Conservation (phyloP, 2,329 filamentous ascomycete genomes). For the Verticillium isaacii region DNA sequence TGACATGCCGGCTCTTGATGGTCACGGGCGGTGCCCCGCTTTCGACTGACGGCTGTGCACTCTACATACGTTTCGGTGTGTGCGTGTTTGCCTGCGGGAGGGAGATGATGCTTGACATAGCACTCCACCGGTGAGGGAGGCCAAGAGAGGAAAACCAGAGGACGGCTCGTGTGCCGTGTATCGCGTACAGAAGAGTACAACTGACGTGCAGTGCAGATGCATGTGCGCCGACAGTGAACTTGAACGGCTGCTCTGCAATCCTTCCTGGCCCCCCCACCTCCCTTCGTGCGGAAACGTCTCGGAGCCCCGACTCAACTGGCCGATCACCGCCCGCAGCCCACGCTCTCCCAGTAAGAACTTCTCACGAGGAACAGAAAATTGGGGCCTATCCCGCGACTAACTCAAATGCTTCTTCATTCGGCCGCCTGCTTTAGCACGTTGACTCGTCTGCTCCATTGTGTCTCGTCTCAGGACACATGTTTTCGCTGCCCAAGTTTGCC, state of each 20-base stretch:
- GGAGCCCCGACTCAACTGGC: background rate
- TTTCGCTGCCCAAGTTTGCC: background rate
- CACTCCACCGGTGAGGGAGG: background rate
- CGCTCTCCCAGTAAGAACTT: background rate
- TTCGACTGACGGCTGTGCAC: too few relatives aligned
- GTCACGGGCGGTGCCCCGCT: too few relatives aligned
- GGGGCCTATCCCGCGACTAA: background rate
- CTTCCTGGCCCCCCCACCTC: background rate
- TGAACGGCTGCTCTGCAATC: too few relatives aligned
- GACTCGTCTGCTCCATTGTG: background rate
- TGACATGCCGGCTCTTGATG: background rate
- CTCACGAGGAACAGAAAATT: background rate
- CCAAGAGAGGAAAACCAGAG: background rate
- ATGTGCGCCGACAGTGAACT: background rate
- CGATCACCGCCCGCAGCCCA: background rate
- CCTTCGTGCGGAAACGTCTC: background rate
- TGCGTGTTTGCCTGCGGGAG: background rate
- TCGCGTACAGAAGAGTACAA: background rate
- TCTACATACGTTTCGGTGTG: background rate
- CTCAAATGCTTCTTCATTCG: background rate
- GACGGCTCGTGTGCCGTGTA: background rate
- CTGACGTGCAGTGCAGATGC: background rate
- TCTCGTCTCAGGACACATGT: background rate
- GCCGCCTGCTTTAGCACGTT: background rate
- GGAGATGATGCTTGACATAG: too few relatives aligned